A percentile compares a stretch with the other conserved stretches of the same genome.
phyloP scores from a whole-genome alignment of 192 early-diverging fungal genomes.

The Podila clonocystis region DNA sequence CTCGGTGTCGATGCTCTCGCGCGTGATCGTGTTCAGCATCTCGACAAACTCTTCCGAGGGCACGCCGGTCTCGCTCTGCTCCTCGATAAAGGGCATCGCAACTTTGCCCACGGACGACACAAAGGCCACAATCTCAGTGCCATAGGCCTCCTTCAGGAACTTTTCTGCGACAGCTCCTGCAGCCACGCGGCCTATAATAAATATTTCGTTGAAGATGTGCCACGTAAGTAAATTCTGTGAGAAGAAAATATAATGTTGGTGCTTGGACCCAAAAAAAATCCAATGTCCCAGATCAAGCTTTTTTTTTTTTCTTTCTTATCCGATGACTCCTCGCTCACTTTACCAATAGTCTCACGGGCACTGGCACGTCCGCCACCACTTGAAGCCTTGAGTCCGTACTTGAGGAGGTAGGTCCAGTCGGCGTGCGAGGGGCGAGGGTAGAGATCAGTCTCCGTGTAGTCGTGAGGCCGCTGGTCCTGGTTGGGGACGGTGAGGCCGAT shows the following conservation, averaged over 20 bases:
- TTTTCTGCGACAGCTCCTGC: slow-evolving; percentile 99
- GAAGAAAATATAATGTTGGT: not conserved
- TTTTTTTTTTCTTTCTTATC: too few relatives aligned
- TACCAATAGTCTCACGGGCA: slow-evolving; percentile 95
- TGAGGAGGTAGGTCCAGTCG: slow-evolving; percentile 97
- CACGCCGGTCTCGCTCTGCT: slow-evolving; percentile 53
- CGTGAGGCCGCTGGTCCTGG: slow-evolving; percentile 95
- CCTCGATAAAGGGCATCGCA: slow-evolving; percentile 73
- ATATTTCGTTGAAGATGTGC: not conserved
- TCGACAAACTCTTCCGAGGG: slow-evolving; percentile 68
- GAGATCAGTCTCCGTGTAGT: slow-evolving; percentile 95
- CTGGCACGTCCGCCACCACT: slow-evolving; percentile 94
- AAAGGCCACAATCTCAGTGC: slow-evolving; percentile 96
- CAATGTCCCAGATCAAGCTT: not conserved
- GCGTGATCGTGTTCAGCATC: slow-evolving; percentile 72
- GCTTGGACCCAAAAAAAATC: not conserved
- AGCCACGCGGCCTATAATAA: slow-evolving; percentile 84
- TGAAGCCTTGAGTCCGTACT: slow-evolving; percentile 96
- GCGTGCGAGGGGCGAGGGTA: slow-evolving; percentile 98
- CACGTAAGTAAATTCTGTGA: not conserved
- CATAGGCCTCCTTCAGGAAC: slow-evolving; percentile 80
- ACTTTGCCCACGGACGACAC: slow-evolving; percentile 89
- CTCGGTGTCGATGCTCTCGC: slow-evolving; percentile 82
- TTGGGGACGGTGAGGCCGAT: slow-evolving; percentile 93
- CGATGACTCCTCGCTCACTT: not conserved